Percentiles rank a stretch among this genome's conserved stretches.
These are phyloP conservation scores for Lentinula raphanica DNA, from an alignment of 768 basidiomycete species.

Conservation along the genomic window DNA sequence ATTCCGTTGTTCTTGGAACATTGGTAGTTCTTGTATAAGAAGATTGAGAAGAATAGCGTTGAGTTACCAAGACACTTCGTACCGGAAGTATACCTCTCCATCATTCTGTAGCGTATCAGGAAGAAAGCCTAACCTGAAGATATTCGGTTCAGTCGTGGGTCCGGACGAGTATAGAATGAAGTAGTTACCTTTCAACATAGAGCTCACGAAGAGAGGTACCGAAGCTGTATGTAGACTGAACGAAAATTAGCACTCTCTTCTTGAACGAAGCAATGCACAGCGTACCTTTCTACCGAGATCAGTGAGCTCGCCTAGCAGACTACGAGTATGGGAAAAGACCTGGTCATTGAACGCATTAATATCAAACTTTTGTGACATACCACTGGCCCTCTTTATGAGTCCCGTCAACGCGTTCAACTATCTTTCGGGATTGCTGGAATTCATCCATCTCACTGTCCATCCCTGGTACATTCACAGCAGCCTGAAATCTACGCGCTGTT, in stretches of 20 bases:
- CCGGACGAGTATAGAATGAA: background rate
- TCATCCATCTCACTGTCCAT: conserved; percentile 20
- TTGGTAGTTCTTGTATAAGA: conserved; percentile 53
- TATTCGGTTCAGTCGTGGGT: background rate
- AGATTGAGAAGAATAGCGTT: background rate
- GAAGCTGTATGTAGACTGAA: conserved; percentile 60
- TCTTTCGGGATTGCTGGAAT: conserved; percentile 34
- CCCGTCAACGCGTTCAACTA: conserved; percentile 58
- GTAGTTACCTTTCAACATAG: conserved; percentile 56
- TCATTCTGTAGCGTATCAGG: conserved; percentile 43
- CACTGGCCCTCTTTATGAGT: conserved; percentile 53
- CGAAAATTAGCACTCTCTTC: background rate
- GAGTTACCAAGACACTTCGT: background rate
- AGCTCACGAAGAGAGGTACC: conserved; percentile 55
- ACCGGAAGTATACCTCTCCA: conserved; percentile 57
- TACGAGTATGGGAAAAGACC: conserved; percentile 17
- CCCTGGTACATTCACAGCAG: conserved; percentile 29
- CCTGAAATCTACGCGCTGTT: conserved; percentile 44
- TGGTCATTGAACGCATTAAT: background rate
- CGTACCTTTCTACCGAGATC: conserved; percentile 63
- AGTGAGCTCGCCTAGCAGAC: conserved; percentile 68
- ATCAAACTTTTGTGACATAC: conserved; percentile 30
- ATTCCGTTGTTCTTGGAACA: conserved; percentile 72
- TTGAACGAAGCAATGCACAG: background rate
- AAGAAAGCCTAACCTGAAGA: conserved; percentile 56